Evolutionary conservation across 2,329 filamentous ascomycete species (phyloP).

Genomic region (Ceratocystis cubensis): DNA sequence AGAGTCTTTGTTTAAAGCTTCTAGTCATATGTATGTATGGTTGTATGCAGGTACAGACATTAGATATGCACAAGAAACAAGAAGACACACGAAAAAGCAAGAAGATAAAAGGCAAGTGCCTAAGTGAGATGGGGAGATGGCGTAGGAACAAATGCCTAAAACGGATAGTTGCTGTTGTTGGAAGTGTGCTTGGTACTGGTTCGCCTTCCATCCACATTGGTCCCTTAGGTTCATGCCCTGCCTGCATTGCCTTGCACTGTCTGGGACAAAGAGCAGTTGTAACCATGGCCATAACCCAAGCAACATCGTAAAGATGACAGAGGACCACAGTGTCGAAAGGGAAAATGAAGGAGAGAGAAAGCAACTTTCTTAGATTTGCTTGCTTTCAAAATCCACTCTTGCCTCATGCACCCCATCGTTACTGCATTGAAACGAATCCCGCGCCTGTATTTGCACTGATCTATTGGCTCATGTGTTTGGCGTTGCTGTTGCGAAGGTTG

Average conservation of each 20-base stretch:
- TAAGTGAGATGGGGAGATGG: neutral
- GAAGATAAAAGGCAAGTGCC: neutral
- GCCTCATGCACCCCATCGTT: neutral
- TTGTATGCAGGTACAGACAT: slow-evolving; percentile 5
- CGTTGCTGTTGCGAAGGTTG: slow-evolving; percentile 6
- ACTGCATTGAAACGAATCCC: neutral
- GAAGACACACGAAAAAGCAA: neutral
- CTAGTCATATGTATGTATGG: neutral
- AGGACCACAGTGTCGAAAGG: neutral
- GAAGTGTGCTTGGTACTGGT: no score
- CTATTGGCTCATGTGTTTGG: neutral
- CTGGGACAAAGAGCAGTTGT: no score
- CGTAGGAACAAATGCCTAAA: neutral
- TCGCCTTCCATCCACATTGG: no score
- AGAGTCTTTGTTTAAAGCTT: neutral
- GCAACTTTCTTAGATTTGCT: no score
- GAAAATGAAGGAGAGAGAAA: neutral
- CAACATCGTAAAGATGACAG: no score
- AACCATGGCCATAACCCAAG: no score
- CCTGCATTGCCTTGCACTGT: no score
- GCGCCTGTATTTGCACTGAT: neutral
- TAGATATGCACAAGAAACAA: neutral
- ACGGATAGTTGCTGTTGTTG: no score
- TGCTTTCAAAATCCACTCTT: neutral
- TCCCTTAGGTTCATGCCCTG: no score